These are phyloP conservation scores for Rhizophora apiculata DNA, from an alignment of 345 rosid genomes.

Conservation along the genomic window DNA sequence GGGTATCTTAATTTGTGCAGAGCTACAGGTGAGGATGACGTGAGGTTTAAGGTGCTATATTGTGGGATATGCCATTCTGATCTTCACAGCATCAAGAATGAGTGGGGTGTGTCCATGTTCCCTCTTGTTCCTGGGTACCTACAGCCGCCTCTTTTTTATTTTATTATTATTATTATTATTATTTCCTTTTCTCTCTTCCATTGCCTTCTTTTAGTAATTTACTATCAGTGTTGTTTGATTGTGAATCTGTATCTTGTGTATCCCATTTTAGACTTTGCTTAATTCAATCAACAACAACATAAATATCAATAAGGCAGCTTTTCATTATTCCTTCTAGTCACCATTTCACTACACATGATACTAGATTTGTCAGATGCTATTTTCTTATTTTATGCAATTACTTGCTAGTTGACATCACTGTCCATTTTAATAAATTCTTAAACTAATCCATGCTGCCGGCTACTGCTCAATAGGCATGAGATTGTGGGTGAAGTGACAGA, in stretches of 20 bases:
- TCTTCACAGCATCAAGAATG: constrained; percentile 18
- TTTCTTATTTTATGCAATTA: no score
- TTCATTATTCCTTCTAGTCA: no score
- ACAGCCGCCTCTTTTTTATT: neutral
- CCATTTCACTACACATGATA: no score
- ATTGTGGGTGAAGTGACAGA: constrained; percentile 12
- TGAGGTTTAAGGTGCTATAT: constrained; percentile 18
- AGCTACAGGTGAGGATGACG: constrained; percentile 20
- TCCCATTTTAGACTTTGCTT: no score
- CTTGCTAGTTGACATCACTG: no score
- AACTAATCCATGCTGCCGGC: no score
- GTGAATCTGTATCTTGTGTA: no score
- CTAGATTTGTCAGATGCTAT: no score
- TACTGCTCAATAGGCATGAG: constrained; percentile 3
- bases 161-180: neutral
- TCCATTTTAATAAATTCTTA: no score
- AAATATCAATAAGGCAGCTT: no score
- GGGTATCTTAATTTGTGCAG: neutral
- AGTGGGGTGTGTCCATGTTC: constrained; percentile 13
- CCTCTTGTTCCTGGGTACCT: constrained; percentile 13
- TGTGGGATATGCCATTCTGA: constrained; percentile 25
- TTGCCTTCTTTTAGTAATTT: neutral
- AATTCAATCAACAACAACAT: no score
- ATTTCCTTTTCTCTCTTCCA: neutral
- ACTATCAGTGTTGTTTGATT: no score